phyloP scores from a whole-genome alignment of 164 flowering plant species.

The Vitis vinifera region DNA sequence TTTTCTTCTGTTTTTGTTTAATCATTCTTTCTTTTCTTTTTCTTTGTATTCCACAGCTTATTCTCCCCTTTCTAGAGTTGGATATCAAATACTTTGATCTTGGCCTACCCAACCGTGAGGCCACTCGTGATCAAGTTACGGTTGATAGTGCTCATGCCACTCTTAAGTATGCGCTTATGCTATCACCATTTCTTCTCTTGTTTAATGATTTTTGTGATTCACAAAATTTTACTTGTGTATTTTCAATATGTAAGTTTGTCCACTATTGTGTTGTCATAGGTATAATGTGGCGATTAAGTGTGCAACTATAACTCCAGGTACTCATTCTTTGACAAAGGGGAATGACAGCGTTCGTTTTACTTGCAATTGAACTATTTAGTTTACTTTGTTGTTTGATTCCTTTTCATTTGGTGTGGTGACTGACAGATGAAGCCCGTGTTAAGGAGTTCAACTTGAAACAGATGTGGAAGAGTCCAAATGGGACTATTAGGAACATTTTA shows the following conservation, averaged over 20 bases:
- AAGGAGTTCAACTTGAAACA: conserved; percentile 75
- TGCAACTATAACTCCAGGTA: conserved; percentile 99
- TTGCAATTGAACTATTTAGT: too few species aligned
- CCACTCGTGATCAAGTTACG: conserved; percentile 94
- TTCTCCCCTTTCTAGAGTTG: conserved; percentile 85
- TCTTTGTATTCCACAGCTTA: conserved; percentile 54
- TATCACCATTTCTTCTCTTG: too few species aligned
- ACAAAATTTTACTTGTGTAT: too few species aligned
- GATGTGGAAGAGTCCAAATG: conserved; percentile 99
- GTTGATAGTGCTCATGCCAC: conserved; percentile 99
- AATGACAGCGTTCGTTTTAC: too few species aligned
- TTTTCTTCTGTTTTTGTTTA: too few species aligned
- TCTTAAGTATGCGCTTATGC: conserved; percentile 60
- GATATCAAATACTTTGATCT: conserved; percentile 96
- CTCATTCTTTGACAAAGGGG: not conserved
- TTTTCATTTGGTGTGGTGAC: not conserved
- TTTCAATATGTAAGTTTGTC: too few species aligned
- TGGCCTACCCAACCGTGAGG: conserved; percentile 93
- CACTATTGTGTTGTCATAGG: conserved; percentile 29
- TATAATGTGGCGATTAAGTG: conserved; percentile 98
- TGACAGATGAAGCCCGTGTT: conserved; percentile 86
- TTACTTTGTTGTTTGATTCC: too few species aligned
- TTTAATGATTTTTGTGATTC: too few species aligned
- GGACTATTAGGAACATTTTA: conserved; percentile 93
- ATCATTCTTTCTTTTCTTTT: not conserved